phyloP scores from a whole-genome alignment of 164 flowering plant genomes.

The Litsea cubeba region DNA sequence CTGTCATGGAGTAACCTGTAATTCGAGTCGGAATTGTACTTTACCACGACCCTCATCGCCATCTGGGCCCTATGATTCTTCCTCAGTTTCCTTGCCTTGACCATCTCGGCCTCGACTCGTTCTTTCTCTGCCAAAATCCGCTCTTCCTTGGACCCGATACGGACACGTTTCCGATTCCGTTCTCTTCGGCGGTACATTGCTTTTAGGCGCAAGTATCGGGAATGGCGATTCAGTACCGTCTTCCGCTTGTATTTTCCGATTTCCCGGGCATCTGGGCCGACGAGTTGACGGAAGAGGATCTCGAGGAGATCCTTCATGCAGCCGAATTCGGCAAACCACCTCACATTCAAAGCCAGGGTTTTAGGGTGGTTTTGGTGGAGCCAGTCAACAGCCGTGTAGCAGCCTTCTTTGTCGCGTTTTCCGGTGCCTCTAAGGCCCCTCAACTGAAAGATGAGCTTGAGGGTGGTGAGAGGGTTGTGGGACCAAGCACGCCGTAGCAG shows the following conservation, averaged over 20 bases:
- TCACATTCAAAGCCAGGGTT: conserved; percentile 29
- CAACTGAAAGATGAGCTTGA: conserved; percentile 52
- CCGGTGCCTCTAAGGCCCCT: conserved; percentile 56
- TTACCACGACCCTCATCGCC: conserved; percentile 28
- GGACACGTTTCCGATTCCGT: not conserved
- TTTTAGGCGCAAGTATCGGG: not conserved
- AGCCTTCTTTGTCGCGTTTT: conserved; percentile 36
- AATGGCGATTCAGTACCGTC: no score
- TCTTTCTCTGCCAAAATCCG: conserved; percentile 1
- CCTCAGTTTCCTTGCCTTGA: not conserved
- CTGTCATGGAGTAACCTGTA: conserved; percentile 28
- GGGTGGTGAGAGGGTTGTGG: conserved; percentile 32
- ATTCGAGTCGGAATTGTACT: conserved; percentile 19
- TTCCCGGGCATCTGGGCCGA: conserved; percentile 25
- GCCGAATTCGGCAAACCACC: conserved; percentile 25
- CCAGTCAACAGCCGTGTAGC: conserved; percentile 39
- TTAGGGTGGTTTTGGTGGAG: conserved; percentile 35
- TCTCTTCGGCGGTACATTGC: no score
- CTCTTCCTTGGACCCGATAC: conserved; percentile 3
- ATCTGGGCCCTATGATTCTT: not conserved
- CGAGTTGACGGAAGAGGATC: conserved; percentile 31
- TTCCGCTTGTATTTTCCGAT: conserved; percentile 10
- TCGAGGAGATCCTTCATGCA: conserved; percentile 34
- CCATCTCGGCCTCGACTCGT: not conserved
- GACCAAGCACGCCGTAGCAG: conserved; percentile 35